Base-by-base conservation (phyloP, 108 stramenopile species). In the Cyclotella distinguenda region DNA sequence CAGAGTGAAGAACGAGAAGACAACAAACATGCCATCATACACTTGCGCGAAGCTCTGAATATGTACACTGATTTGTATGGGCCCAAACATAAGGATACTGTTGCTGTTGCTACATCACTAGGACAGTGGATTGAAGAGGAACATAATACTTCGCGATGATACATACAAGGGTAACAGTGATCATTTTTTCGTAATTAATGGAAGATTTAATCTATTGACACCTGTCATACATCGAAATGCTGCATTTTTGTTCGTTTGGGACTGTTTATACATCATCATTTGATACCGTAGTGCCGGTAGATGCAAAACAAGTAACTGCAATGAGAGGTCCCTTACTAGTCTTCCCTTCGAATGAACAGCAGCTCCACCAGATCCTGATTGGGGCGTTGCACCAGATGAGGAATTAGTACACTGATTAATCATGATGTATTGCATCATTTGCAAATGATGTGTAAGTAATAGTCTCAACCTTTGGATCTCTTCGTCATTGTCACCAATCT, bases 51-150 rank as follows among this genome's bases (percentile, higher is more conserved):
- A 47, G 92, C 92, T 10, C 75, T 89, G 49, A 78, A 85, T 46
- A 93, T 93, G 92, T 93, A 93, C 78, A 93, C 86, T 25, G 79
- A 79, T 18, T 77, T 93, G 42, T 88, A 87, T 66, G 92, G 89
- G 49, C 63, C 76, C 21, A 83, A 86, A 21, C 89, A 93, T 66
- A 90, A 90, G 65, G 92, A 93, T 53, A 93, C 92, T 13, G 45
- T 77, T 9, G 92, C 92, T 21, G 88, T 93, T 50, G 80, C 84
- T 10, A 85, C 92, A 16, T 88, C 92, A n/a, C 62, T 93, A 28
- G 57, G 81, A 23, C 92, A 93, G 61, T 93, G 92, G 92, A 58
- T 86, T 39, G 78, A 85, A 12, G 91, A 89, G 50, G 86, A 86
- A 11, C 60, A 67, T 15, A 53, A 68, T 60, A 19, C 67, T 68